Conservation (phyloP, 2,329 filamentous ascomycete genomes). For the Sporothrix globosa region DNA sequence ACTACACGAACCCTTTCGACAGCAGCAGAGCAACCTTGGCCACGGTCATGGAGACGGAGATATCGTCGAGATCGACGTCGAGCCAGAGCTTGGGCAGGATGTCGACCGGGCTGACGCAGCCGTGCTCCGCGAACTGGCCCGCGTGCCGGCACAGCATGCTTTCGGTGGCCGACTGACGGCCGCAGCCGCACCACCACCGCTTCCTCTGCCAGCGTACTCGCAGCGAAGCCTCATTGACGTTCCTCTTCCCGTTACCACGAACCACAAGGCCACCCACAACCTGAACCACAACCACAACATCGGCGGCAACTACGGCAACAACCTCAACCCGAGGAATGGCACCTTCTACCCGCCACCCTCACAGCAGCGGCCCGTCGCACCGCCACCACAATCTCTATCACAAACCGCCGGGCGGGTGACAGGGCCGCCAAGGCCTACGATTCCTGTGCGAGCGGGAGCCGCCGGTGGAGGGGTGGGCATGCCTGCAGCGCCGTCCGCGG, state of each 20-base stretch:
- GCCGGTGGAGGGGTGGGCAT: neutral
- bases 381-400: neutral
- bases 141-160: constrained; percentile 33
- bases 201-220: constrained; percentile 34
- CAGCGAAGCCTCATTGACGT: constrained; percentile 33
- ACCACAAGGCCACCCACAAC: neutral
- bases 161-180: constrained; percentile 31
- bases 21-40: neutral
- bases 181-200: constrained; percentile 33
- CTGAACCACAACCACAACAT: neutral
- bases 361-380: constrained; percentile 3
- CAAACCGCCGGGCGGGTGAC: neutral
- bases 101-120: constrained; percentile 33
- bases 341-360: constrained; percentile 17
- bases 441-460: neutral
- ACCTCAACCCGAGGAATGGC: neutral
- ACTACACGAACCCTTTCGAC: constrained; percentile 20
- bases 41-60: neutral
- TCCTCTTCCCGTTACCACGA: constrained; percentile 28
- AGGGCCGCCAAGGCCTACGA: neutral
- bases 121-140: constrained; percentile 35
- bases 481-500: neutral
- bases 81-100: constrained; percentile 26
- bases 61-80: constrained; percentile 20
- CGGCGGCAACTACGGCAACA: neutral